Evolutionary conservation across 768 basidiomycete genomes (phyloP).

Genomic region (Amanita thiersii): DNA sequence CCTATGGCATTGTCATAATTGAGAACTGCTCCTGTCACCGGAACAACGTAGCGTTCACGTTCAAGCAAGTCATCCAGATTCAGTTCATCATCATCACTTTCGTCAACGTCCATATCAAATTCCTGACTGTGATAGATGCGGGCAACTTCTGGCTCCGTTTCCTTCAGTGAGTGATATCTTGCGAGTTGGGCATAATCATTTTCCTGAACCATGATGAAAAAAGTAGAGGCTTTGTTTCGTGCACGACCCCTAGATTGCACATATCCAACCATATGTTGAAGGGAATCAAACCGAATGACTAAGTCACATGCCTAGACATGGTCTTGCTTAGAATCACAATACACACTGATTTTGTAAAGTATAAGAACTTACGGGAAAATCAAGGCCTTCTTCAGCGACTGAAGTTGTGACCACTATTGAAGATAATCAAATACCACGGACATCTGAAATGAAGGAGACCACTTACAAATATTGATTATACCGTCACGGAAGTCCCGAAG

Average conservation of each 20-base stretch:
- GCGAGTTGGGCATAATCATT: conserved; percentile 45
- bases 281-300: conserved; percentile 76
- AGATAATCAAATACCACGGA: conserved; percentile 5
- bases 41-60: conserved; percentile 69
- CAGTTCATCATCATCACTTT: conserved; percentile 26
- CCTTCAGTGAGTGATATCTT: conserved; percentile 49
- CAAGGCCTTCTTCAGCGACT: conserved; percentile 89
- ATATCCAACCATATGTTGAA: conserved; percentile 81
- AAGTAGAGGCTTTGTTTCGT: conserved; percentile 66
- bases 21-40: conserved; percentile 66
- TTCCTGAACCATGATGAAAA: conserved; percentile 73
- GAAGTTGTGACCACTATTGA: conserved; percentile 67
- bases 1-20: conserved; percentile 71
- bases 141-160: conserved; percentile 59
- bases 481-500: conserved; percentile 60
- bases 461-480: conserved; percentile 61
- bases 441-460: not conserved
- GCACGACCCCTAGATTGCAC: conserved; percentile 88
- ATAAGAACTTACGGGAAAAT: conserved; percentile 58
- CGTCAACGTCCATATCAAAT: conserved; percentile 34
- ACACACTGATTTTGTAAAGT: not conserved
- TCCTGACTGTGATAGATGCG: conserved; percentile 51
- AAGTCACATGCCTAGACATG: conserved; percentile 51
- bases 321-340: conserved; percentile 29
- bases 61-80: conserved; percentile 49